Evolutionary conservation across 768 basidiomycete genomes (phyloP).

Genomic region (Termitomyces sp.): DNA sequence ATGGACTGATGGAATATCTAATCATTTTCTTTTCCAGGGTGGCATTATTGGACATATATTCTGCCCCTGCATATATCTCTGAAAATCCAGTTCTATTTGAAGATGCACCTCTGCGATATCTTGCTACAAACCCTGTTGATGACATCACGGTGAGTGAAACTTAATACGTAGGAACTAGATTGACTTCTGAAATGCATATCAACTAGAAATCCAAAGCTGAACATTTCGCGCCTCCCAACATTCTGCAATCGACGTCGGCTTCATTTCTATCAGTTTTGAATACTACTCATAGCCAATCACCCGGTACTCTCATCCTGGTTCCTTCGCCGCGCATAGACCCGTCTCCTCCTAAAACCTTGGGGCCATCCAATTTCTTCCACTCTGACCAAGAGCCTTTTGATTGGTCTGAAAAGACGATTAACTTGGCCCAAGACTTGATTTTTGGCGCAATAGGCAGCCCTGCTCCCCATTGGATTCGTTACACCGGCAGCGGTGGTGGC

Average conservation of each 20-base stretch:
- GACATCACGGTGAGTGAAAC: conserved; percentile 16
- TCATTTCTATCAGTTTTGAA: conserved; percentile 40
- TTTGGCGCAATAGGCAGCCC: conserved; percentile 28
- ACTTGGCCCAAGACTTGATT: conserved; percentile 29
- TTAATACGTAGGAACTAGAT: background rate
- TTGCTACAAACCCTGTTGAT: conserved; percentile 25
- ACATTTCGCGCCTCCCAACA: conserved; percentile 49
- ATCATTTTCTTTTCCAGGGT: conserved; percentile 27
- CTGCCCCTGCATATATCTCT: conserved; percentile 42
- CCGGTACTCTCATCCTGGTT: conserved; percentile 37
- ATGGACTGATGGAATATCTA: background rate
- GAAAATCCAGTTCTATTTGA: conserved; percentile 25
- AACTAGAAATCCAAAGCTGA: conserved; percentile 28
- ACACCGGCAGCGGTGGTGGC: background rate
- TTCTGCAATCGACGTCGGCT: conserved; percentile 50
- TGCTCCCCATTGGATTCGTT: conserved; percentile 13
- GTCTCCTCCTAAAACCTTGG: conserved; percentile 35
- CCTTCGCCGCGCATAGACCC: conserved; percentile 40
- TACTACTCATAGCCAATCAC: conserved; percentile 6
- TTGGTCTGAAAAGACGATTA: conserved; percentile 31
- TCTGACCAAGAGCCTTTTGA: conserved; percentile 26
- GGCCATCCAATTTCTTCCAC: conserved; percentile 25
- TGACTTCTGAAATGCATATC: conserved; percentile 10
- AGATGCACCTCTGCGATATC: conserved; percentile 50
- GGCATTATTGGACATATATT: conserved; percentile 48